Percentiles rank a stretch among this genome's conserved stretches.
These are phyloP conservation scores for Penicillium pancosmium DNA, from an alignment of 495 filamentous ascomycete species.

Conservation along the genomic window DNA sequence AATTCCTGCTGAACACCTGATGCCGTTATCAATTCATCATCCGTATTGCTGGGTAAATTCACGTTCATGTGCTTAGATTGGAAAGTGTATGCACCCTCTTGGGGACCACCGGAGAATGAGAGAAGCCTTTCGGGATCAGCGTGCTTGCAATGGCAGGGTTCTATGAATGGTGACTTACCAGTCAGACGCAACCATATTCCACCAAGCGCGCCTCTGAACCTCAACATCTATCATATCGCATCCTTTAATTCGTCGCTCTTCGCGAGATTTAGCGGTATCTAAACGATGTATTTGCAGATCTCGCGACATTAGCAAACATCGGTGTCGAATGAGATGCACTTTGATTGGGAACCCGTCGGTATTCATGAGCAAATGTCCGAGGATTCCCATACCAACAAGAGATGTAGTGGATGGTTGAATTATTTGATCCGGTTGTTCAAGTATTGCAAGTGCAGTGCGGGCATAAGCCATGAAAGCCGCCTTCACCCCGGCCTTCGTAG, in stretches of 20 bases:
- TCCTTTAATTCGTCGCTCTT: conserved; percentile 27
- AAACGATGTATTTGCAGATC: conserved; percentile 31
- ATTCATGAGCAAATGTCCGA: conserved; percentile 27
- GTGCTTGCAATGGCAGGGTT: background rate
- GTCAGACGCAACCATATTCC: conserved; percentile 37
- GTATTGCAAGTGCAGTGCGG: conserved; percentile 20
- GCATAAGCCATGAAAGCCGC: conserved; percentile 27
- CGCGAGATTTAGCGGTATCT: conserved; percentile 25
- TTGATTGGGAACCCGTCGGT: conserved; percentile 25
- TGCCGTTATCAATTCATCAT: conserved; percentile 29
- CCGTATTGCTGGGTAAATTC: conserved; percentile 30
- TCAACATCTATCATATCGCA: conserved; percentile 34
- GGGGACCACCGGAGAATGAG: conserved; percentile 26
- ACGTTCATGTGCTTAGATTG: conserved; percentile 39
- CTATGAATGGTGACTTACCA: conserved; percentile 23
- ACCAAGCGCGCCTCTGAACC: conserved; percentile 36
- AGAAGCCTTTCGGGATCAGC: conserved; percentile 26
- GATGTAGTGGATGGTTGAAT: conserved; percentile 27
- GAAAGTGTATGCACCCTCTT: conserved; percentile 31
- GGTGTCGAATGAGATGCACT: conserved; percentile 24
- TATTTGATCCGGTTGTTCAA: conserved; percentile 24
- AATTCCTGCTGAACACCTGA: conserved; percentile 10
- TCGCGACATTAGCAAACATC: conserved; percentile 29
- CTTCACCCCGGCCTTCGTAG: conserved; percentile 23
- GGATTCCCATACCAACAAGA: conserved; percentile 24